Conservation (phyloP, 306 rosid genomes). For the Rosa lucieae region DNA sequence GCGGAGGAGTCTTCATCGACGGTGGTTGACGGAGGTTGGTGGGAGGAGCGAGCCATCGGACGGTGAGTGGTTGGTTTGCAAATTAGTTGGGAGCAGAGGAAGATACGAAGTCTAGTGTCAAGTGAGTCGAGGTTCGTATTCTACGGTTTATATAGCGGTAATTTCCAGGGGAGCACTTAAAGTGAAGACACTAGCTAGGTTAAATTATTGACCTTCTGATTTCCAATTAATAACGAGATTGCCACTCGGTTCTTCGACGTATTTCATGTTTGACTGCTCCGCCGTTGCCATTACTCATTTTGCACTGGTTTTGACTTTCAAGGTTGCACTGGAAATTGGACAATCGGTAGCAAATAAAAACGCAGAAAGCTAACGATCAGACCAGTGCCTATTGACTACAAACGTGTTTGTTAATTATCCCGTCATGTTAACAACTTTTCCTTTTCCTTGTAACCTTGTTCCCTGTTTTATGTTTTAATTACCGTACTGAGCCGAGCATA, state of each 20-base stretch:
- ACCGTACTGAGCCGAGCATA: no score
- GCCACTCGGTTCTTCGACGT: background rate
- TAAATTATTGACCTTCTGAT: background rate
- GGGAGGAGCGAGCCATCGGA: constrained; percentile 1
- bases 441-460: background rate
- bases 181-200: background rate
- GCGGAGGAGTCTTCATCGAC: constrained; percentile 17
- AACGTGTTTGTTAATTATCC: background rate
- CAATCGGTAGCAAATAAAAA: no score
- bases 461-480: background rate
- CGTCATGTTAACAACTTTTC: background rate
- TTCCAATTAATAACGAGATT: background rate
- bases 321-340: background rate
- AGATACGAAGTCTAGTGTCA: no score
- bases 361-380: background rate
- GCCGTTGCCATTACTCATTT: no score
- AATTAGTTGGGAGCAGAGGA: background rate
- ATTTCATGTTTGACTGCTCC: background rate
- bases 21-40: constrained; percentile 6
- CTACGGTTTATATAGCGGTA: constrained; percentile 1
- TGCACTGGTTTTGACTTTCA: background rate
- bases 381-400: background rate
- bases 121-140: background rate
- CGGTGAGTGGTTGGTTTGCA: background rate
- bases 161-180: background rate